phyloP scores from a whole-genome alignment of 805 yeast species.

The Sugiyamaella mastotermitis region DNA sequence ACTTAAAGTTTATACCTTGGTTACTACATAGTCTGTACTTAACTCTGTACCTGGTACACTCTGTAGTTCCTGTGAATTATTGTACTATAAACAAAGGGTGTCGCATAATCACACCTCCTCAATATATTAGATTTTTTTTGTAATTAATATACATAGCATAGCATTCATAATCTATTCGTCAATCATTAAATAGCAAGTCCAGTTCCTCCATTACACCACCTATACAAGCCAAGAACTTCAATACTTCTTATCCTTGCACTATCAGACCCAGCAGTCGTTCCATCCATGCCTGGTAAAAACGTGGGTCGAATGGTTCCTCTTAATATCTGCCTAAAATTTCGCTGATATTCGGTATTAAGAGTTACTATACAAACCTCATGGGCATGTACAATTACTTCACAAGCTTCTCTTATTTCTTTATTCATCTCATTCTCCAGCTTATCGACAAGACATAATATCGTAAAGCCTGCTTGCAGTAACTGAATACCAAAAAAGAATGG shows the following conservation, averaged over 20 bases:
- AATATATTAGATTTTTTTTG: no score
- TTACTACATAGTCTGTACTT: no score
- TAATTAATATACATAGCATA: no score
- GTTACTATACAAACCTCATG: conserved; percentile 31
- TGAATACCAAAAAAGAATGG: conserved; percentile 28
- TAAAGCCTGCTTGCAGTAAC: conserved; percentile 23
- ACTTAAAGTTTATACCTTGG: no score
- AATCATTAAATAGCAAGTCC: conserved; percentile 13
- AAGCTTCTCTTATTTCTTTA: conserved; percentile 22
- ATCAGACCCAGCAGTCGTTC: conserved; percentile 3
- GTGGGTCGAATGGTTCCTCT: conserved; percentile 24
- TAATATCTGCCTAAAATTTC: conserved; percentile 26
- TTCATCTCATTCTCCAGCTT: conserved; percentile 14
- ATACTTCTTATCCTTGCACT: conserved; percentile 8
- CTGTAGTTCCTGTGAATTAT: no score
- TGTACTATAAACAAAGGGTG: no score
- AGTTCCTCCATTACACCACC: conserved; percentile 12
- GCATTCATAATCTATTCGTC: no score
- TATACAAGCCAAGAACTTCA: conserved; percentile 8
- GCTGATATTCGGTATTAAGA: conserved; percentile 27
- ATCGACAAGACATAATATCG: conserved; percentile 23
- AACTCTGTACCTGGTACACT: no score
- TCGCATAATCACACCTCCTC: no score
- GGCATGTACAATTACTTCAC: conserved; percentile 28
- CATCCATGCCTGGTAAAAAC: conserved; percentile 15